Evolutionary conservation across 495 filamentous ascomycete genomes (phyloP).

Genomic region (Aspergillus bertholletiae): DNA sequence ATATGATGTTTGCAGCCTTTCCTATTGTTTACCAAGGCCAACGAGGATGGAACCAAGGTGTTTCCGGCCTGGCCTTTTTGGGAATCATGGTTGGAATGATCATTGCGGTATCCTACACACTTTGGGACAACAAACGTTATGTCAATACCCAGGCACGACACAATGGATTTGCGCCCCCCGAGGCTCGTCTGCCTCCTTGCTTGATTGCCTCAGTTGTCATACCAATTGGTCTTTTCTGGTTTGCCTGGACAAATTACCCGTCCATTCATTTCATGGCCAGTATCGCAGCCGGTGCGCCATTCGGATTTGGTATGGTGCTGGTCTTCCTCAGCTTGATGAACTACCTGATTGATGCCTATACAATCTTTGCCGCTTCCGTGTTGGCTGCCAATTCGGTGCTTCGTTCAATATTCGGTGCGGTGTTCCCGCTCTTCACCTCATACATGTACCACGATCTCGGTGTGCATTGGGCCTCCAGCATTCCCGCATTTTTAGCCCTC

Average conservation of each 20-base stretch:
- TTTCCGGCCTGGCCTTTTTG: conserved; percentile 63
- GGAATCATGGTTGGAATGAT: conserved; percentile 73
- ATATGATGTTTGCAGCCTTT: conserved; percentile 69
- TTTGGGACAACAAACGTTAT: conserved; percentile 30
- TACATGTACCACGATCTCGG: conserved; percentile 64
- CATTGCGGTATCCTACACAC: conserved; percentile 35
- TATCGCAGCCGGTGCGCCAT: conserved; percentile 54
- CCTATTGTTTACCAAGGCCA: conserved; percentile 67
- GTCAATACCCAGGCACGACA: conserved; percentile 5
- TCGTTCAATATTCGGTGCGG: conserved; percentile 58
- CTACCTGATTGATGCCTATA: conserved; percentile 67
- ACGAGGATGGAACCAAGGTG: conserved; percentile 61
- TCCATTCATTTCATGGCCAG: conserved; percentile 57
- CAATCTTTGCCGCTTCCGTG: conserved; percentile 65
- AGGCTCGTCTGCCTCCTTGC: conserved; percentile 25
- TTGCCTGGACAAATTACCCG: conserved; percentile 57
- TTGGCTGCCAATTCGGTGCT: conserved; percentile 65
- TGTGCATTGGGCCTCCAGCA: conserved; percentile 63
- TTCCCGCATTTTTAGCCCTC: conserved; percentile 66
- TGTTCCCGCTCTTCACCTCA: conserved; percentile 68
- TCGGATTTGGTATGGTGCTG: conserved; percentile 61
- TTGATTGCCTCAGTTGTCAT: conserved; percentile 24
- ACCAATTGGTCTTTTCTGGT: conserved; percentile 46
- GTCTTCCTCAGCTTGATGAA: conserved; percentile 62
- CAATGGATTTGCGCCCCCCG: conserved; percentile 22